Base-by-base conservation (phyloP, 176 grass and related monocot genomes). In the Tuctoria greenei region DNA sequence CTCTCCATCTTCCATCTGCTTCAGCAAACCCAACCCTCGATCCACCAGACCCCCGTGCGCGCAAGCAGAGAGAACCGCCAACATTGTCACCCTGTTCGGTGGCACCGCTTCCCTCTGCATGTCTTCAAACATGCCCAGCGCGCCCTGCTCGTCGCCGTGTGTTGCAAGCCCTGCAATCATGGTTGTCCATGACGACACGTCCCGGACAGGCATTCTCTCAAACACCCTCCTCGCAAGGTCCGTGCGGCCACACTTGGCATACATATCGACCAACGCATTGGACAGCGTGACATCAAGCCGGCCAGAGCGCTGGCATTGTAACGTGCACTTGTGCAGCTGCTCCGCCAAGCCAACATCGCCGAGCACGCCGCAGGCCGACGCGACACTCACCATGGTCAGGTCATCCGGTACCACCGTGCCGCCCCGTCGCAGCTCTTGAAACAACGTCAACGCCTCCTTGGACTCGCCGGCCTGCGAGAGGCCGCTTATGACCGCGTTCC, bases 351-450 rank as follows among this genome's bases (percentile, higher is more conserved):
- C 12, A 52, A 88, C 40, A 7, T 88, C 82, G 12, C 85, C 78
- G 26, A 77, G 15, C 2, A n/a, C 69, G 0, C 74, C 54, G 70
- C 82, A 88, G 0, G 82, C 66, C 6, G 75, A 72, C 9, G 66
- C n/a, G 49, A 88, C 43, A 44, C 75, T 86, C 50, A 83, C 75
- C 86, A 88, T 88, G 28, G 60, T 81, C 42, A 88, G 52, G 77
- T 80, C 79, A 72, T 86, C 86, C 9, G 70, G 65, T 16, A 43
- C 18, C 12, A 43, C 18, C 12, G 66, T 18, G 1, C 75, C 86
- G 7, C 39, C 44, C 52, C 71, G 72, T 24, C 71, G 58, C 35
- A 88, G 49, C 52, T 80, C 60, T 7, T 72, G 8, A 51, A 92
- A 88, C 74, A 79, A 42, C 2, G 42, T 11, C 37, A 88, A 10